Base-by-base conservation (phyloP, 2,329 filamentous ascomycete species). In the Bipolaris victoriae region DNA sequence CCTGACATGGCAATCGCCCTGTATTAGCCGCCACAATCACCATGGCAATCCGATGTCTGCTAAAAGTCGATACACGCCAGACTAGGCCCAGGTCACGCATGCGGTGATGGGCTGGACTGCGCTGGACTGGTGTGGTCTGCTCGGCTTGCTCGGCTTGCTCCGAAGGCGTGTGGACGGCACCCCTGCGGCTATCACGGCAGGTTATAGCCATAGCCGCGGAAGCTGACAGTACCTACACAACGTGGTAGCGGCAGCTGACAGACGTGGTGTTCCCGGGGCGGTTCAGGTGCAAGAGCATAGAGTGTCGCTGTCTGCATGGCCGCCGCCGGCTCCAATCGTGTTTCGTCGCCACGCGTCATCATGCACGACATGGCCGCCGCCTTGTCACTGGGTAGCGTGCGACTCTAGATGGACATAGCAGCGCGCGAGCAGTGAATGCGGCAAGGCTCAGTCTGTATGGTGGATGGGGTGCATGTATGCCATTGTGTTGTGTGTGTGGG, bases 171-270 rank as follows among this genome's bases (percentile, higher is more conserved):
- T 35, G 10, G 36, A 50, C 35, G 22, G 31, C 41, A 52, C 35
- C 41, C 48, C 29, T 56, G 53, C 47, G 53, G 52, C 52, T 55
- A 44, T 50, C 31, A 55, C 52, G 52, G 52, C 45, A 48, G 36
- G 36, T 37, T 35, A 20, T 20, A 9, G 47, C 22, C 35, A 20
- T 20, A 9, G 47, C 22, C 35, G 36, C 33, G 22, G 47, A 31
- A 31, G 24, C 13, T 29, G 36, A 41, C 36, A 49, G 26, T 41
- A 29, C 26, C 26, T 29, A 20, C 26, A 50, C 47, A 51, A 51
- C 39, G 41, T 36, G 48, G 39, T 37, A 18, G 46, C 41, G 33
- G 50, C 43, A 45, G 52, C 52, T 44, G 52, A 50, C 52, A 49
- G 44, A 36, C 44, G 44, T 33, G 5, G 44, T 47, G 26, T 33